A percentile compares a stretch with the other conserved stretches of the same genome.
Conservation (phyloP, 192 early-diverging fungal species). For the Pecoramyces ruminantium region DNA sequence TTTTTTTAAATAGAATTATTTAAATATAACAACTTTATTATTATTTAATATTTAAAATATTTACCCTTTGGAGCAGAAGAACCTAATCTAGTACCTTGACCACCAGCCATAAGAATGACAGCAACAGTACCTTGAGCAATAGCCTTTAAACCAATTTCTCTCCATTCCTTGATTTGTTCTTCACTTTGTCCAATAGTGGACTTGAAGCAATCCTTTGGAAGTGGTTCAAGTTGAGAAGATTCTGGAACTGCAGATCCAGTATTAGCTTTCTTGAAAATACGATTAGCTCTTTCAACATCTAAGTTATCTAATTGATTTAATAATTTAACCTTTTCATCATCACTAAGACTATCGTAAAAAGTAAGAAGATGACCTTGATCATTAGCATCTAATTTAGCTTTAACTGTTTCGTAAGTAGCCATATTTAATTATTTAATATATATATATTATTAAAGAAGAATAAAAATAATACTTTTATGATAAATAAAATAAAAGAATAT, state of each 20-base stretch:
- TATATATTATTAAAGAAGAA: too few species aligned
- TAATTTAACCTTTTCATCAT: slow-evolving; percentile 33
- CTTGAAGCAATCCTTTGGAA: slow-evolving; percentile 53
- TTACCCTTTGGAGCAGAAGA: slow-evolving; percentile 6
- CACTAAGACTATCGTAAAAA: slow-evolving; percentile 52
- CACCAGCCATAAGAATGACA: slow-evolving; percentile 85
- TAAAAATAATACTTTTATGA: too few species aligned
- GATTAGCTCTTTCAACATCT: slow-evolving; percentile 65
- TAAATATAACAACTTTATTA: slow-evolving; percentile 5
- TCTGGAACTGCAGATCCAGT: slow-evolving; percentile 16
- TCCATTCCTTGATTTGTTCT: slow-evolving; percentile 45
- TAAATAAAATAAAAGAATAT: too few species aligned
- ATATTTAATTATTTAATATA: too few species aligned
- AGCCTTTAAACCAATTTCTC: slow-evolving; percentile 48
- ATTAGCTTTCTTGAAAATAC: slow-evolving; percentile 65
- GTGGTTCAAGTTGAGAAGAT: slow-evolving; percentile 42
- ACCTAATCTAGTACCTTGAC: slow-evolving; percentile 71
- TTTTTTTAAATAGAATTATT: not conserved
- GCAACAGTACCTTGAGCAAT: slow-evolving; percentile 81
- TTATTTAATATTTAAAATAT: not conserved
- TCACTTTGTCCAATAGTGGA: slow-evolving; percentile 31
- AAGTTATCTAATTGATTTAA: slow-evolving; percentile 49
- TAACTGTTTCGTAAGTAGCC: slow-evolving; percentile 16
- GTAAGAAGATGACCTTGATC: slow-evolving; percentile 79
- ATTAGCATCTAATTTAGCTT: slow-evolving; percentile 43